Evolutionary conservation across 768 basidiomycete genomes (phyloP).

Genomic region (Xerocomus spinulosus): DNA sequence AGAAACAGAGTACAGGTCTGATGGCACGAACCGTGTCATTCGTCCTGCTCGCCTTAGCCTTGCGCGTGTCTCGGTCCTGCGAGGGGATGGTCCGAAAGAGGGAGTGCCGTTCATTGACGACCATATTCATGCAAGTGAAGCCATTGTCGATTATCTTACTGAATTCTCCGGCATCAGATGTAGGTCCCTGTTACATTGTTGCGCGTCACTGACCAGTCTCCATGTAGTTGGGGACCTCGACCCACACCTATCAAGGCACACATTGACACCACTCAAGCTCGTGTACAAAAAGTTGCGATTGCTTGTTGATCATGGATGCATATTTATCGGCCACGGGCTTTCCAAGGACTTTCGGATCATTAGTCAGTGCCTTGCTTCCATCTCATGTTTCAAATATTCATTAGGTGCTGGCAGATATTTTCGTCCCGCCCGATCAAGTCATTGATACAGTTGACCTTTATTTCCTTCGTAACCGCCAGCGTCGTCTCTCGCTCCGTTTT

Average conservation of each 20-base stretch:
- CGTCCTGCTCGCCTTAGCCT: conserved; percentile 88
- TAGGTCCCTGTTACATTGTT: conserved; percentile 34
- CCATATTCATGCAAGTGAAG: conserved; percentile 94
- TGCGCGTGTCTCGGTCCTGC: conserved; percentile 89
- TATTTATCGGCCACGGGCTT: conserved; percentile 95
- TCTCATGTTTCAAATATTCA: not conserved
- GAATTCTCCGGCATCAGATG: conserved; percentile 96
- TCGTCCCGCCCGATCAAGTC: conserved; percentile 91
- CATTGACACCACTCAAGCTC: conserved; percentile 92
- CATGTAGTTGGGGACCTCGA: conserved; percentile 86
- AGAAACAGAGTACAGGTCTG: conserved; percentile 91
- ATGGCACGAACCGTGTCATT: conserved; percentile 89
- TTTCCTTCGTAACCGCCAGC: conserved; percentile 73
- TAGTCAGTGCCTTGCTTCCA: conserved; percentile 51
- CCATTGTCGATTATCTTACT: conserved; percentile 93
- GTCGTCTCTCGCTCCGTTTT: conserved; percentile 88
- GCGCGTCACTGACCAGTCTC: not conserved
- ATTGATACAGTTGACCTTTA: conserved; percentile 98
- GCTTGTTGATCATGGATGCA: conserved; percentile 90
- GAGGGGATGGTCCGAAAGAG: conserved; percentile 76
- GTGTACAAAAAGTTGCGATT: conserved; percentile 96
- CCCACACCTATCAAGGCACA: conserved; percentile 74
- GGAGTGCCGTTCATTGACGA: conserved; percentile 96
- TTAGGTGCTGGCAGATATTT: conserved; percentile 66
- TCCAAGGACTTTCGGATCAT: conserved; percentile 98